Evolutionary conservation across 1,284 basidiomycete species (phyloP).

Genomic region (Peniophora sp.): DNA sequence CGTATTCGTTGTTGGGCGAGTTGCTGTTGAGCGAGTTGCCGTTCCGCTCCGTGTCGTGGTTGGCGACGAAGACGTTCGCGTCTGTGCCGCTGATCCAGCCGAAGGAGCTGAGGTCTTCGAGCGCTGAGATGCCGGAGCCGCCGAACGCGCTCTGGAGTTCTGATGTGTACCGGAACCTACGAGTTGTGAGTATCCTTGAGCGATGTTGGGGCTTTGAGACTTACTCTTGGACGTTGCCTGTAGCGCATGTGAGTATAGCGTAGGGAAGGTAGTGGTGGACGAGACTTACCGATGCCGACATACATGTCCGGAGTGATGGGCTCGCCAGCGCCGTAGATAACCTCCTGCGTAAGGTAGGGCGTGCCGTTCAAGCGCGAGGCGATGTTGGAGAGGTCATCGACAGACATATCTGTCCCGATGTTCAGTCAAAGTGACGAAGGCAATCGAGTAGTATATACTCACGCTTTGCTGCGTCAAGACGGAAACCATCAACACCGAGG

Average conservation of each 20-base stretch:
- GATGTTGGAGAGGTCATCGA: constrained; percentile 15
- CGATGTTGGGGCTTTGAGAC: constrained; percentile 9
- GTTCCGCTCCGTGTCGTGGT: constrained; percentile 65
- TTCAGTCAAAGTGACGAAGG: neutral
- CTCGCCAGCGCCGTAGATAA: constrained; percentile 3
- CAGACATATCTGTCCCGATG: constrained; percentile 13
- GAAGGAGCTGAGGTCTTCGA: constrained; percentile 33
- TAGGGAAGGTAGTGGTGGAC: neutral
- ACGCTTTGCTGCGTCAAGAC: constrained; percentile 66
- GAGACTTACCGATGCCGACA: constrained; percentile 14
- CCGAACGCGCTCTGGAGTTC: constrained; percentile 20
- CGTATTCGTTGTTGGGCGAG: constrained; percentile 56
- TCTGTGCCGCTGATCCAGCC: constrained; percentile 47
- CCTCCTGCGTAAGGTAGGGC: constrained; percentile 16
- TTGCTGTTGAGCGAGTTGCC: constrained; percentile 47
- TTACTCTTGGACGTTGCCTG: constrained; percentile 58
- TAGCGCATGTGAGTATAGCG: neutral
- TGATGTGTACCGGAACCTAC: constrained; percentile 23
- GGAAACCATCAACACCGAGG: constrained; percentile 56
- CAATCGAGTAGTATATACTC: constrained; percentile 11
- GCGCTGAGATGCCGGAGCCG: constrained; percentile 13
- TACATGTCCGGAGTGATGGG: constrained; percentile 18
- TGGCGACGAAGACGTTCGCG: constrained; percentile 42
- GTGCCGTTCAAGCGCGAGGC: constrained; percentile 7
- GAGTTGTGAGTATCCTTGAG: neutral